Evolutionary conservation across 495 filamentous ascomycete genomes (phyloP), one percentile per base, ranked within the genome.

Genomic region (Penicillium roqueforti): DNA sequence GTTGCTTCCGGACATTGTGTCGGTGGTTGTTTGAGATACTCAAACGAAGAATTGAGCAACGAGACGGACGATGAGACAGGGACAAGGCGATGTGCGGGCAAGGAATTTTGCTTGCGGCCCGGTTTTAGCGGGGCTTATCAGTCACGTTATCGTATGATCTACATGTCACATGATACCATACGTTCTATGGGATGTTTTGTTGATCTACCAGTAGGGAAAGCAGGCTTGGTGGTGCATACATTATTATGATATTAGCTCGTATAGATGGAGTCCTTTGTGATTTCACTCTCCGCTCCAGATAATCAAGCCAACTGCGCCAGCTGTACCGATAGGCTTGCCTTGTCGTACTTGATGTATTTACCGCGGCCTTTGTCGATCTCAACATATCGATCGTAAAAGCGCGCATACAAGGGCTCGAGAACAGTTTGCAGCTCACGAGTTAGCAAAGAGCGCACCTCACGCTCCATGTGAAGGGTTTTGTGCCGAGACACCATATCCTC

Each of bases 291-390:
- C 14, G 19, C 37, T 37, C 56, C 16, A 13, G 28, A 31, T 18
- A 37, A 45, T 57, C 38, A 72, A 26, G 57, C 59, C 44, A 79
- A 60, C 36, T 68, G 67, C 11, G 78, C 74, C 52, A 81, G 57
- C 47, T 78, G 71, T 20, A 74, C 70, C 40, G 79, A 69, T 46
- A 81, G 61, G 41, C 66, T 71, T 16, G 78, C 79, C 73, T 96
- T 96, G 72, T 97, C 91, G 67, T 93, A 97, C 76, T 92, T 96
- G 71, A 92, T 90, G 72, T 97, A 96, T 73, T 97, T 97, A 54
- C 91, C 91, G 67, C 89, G 89, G 29, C 93, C 91, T 72, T 93
- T 96, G 72, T 97, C 95, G 59, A 96, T 80, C 75, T 97, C 93
- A 67, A 97, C 92, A 72, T 99, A 99, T 18, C 92, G 84, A 73